Evolutionary conservation across 73 alveolate species (phyloP).

Genomic region (Paramecium pentaurelia): DNA sequence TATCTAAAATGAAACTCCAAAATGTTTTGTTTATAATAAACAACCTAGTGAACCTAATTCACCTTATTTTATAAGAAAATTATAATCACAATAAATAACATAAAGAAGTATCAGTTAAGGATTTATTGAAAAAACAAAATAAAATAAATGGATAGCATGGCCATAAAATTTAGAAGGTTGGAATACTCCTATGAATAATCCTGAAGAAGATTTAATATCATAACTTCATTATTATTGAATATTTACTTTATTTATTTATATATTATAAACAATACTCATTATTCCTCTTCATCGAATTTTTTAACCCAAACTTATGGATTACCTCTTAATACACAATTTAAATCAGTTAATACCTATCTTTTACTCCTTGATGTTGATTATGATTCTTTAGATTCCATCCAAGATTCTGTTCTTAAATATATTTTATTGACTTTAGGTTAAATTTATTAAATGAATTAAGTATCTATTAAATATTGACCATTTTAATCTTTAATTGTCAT

Average conservation of each 20-base stretch:
- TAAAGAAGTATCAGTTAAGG: neutral
- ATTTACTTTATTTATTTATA: neutral
- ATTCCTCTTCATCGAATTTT: conserved; percentile 25
- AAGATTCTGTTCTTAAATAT: conserved; percentile 36
- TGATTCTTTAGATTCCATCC: conserved; percentile 31
- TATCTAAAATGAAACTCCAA: neutral
- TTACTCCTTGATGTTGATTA: neutral
- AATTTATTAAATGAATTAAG: neutral
- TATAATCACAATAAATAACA: neutral
- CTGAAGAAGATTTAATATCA: neutral
- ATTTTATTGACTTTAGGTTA: conserved; percentile 2
- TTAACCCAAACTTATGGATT: conserved; percentile 48
- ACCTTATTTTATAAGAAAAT: neutral
- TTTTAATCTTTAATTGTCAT: neutral
- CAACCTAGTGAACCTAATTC: neutral
- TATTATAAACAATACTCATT: neutral
- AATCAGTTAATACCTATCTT: conserved; percentile 3
- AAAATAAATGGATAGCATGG: neutral
- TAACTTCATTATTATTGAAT: neutral
- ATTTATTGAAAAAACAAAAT: neutral
- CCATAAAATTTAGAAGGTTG: neutral
- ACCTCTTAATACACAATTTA: conserved; percentile 19
- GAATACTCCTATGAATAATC: neutral
- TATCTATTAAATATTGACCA: neutral
- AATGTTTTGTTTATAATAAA: neutral